Conservation (phyloP, 1,139 yeast genomes). For the Suhomyces maxii region DNA sequence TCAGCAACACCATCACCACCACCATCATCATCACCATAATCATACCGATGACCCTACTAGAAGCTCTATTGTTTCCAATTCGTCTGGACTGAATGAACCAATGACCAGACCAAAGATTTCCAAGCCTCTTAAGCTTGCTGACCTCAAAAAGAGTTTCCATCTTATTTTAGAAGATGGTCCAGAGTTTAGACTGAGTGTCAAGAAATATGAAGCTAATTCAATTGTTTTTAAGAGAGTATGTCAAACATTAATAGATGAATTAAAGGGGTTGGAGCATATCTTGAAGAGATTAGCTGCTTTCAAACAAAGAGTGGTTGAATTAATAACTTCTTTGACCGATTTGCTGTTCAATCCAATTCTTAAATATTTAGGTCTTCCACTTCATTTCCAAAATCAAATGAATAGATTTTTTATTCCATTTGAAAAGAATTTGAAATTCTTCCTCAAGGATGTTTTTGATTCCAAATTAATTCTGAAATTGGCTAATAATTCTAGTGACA, state of each 20-base stretch:
- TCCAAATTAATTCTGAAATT: slow-evolving; percentile 29
- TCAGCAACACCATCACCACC: neutral
- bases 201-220: slow-evolving; percentile 54
- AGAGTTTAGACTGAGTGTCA: slow-evolving; percentile 59
- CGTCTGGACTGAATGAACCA: neutral
- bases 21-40: neutral
- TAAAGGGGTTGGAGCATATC: slow-evolving; percentile 28
- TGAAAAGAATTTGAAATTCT: slow-evolving; percentile 32
- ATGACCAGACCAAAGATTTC: neutral
- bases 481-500: neutral
- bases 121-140: slow-evolving; percentile 8
- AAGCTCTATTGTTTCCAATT: neutral
- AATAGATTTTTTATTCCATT: slow-evolving; percentile 32
- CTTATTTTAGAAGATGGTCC: slow-evolving; percentile 70
- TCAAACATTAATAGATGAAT: slow-evolving; percentile 33
- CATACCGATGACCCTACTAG: neutral
- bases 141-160: slow-evolving; percentile 22
- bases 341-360: slow-evolving; percentile 16
- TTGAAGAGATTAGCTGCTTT: slow-evolving; percentile 20
- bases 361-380: slow-evolving; percentile 14
- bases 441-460: slow-evolving; percentile 35
- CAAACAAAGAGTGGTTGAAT: slow-evolving; percentile 27
- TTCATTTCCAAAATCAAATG: slow-evolving; percentile 14
- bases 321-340: slow-evolving; percentile 22
- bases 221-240: slow-evolving; percentile 48